Percentiles rank a stretch among this genome's conserved stretches.
Conservation (phyloP, 371 early-diverging fungal genomes). For the Nematocida sp. region DNA sequence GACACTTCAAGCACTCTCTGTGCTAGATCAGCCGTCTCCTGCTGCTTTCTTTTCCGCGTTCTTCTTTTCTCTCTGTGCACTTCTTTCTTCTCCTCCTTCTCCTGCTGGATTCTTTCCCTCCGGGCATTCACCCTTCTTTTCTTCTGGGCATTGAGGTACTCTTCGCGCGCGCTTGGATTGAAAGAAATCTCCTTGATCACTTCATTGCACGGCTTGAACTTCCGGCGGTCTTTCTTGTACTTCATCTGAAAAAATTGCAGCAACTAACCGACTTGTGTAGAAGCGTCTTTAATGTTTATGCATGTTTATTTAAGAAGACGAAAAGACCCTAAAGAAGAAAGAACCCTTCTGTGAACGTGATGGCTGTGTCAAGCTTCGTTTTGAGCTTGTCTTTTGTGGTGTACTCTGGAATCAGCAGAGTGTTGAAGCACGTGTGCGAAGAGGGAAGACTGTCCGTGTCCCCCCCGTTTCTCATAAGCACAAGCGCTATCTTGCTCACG, state of each 20-base stretch:
- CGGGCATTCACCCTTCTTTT: constrained; percentile 21
- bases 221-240: constrained; percentile 11
- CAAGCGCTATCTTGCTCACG: constrained; percentile 76
- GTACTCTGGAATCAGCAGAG: constrained; percentile 86
- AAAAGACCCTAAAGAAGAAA: constrained; percentile 68
- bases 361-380: constrained; percentile 77
- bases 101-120: constrained; percentile 1
- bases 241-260: neutral
- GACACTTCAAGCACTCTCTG: constrained; percentile 11
- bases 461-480: constrained; percentile 88
- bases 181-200: constrained; percentile 2
- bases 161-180: constrained; percentile 10
- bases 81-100: constrained; percentile 45
- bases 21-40: constrained; percentile 35
- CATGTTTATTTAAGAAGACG: neutral
- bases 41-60: constrained; percentile 8
- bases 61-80: constrained; percentile 16
- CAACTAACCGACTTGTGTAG: neutral
- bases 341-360: constrained; percentile 89
- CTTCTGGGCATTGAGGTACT: constrained; percentile 21
- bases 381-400: constrained; percentile 71
- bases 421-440: constrained; percentile 90
- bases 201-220: constrained; percentile 36
- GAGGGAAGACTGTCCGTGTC: constrained; percentile 85
- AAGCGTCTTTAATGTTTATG: neutral